Percentiles rank a stretch among this genome's conserved stretches.
Evolutionary conservation across 768 basidiomycete species (phyloP).

Genomic region (Termitomyces sp.): DNA sequence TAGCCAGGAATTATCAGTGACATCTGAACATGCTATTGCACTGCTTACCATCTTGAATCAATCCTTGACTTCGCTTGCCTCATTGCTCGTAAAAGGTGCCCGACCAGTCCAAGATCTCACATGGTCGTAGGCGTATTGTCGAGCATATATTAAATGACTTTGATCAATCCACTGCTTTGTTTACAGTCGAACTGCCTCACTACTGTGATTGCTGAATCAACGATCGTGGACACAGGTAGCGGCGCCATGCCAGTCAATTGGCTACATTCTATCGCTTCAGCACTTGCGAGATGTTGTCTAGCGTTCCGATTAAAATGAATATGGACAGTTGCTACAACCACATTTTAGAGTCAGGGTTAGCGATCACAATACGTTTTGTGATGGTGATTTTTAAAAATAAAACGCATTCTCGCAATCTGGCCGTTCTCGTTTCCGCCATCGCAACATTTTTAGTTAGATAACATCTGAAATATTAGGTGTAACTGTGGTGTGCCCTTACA

Average conservation of each 20-base stretch:
- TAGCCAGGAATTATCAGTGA: slow-evolving; percentile 3
- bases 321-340: neutral
- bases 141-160: slow-evolving; percentile 55
- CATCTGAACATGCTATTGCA: neutral
- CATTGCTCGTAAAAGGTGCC: slow-evolving; percentile 79
- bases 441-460: too few relatives aligned
- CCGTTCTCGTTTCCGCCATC: too few relatives aligned
- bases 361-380: too few relatives aligned
- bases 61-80: neutral
- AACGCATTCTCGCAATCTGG: too few relatives aligned
- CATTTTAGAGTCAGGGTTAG: too few relatives aligned
- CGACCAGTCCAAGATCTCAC: slow-evolving; percentile 53
- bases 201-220: neutral
- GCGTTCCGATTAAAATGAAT: neutral
- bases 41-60: neutral
- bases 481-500: too few relatives aligned
- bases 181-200: neutral
- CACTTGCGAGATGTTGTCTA: neutral
- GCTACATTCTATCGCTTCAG: slow-evolving; percentile 1
- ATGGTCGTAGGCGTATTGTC: slow-evolving; percentile 72
- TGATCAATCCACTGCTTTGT: neutral
- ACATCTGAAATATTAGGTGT: too few relatives aligned
- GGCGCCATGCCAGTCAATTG: neutral
- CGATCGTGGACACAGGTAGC: neutral
- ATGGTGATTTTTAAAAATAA: too few relatives aligned